Base-by-base conservation (phyloP, 805 yeast genomes). In the Candida nanaspora region DNA sequence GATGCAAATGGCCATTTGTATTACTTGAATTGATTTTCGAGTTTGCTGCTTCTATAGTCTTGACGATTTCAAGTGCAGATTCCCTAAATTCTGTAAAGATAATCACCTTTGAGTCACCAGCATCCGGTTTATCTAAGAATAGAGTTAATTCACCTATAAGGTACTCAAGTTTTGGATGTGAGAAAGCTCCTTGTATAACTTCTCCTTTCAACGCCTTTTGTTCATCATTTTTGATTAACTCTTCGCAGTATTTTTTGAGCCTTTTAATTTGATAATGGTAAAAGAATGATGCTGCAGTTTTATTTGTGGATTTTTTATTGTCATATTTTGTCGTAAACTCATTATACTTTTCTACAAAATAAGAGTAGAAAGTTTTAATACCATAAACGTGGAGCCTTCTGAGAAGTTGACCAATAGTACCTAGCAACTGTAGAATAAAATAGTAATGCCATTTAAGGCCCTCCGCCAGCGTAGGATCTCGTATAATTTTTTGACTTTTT, bases 41-140 rank as follows among this genome's bases (percentile, higher is more conserved):
- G 43, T 57, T 60, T 8, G 61, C 55, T 33, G 51, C 50, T 47
- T 82, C 91, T 36, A 80, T 62, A 40, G 71, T 72, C 47, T 78
- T 79, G 2, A 86, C 86, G 35, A 93, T 82, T 46, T 89, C 97
- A 32, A 86, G 63, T 0, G 98, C 98, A 4, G 96, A 82, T 47
- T 86, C 94, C 56, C 99, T 73, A 44, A 78, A 74, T 56, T 89
- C 96, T 0, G 95, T 84, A 59, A 93, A 93, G 0, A 93, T 72
- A 33, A 93, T 94, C 3, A 82, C 93, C 47, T 86, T 74, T 1
- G 94, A 83, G 40, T 78, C 73, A 2, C 57, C 49, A 11, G 62
- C 63, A 28, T 67, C 61, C 3, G 60, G 48, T 5, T 59, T 52
- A 3, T 59, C 52, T 45, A 81, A 79, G 51, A 86, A 89, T 2